phyloP scores from a whole-genome alignment of 164 flowering plant species.

The Sedum album region DNA sequence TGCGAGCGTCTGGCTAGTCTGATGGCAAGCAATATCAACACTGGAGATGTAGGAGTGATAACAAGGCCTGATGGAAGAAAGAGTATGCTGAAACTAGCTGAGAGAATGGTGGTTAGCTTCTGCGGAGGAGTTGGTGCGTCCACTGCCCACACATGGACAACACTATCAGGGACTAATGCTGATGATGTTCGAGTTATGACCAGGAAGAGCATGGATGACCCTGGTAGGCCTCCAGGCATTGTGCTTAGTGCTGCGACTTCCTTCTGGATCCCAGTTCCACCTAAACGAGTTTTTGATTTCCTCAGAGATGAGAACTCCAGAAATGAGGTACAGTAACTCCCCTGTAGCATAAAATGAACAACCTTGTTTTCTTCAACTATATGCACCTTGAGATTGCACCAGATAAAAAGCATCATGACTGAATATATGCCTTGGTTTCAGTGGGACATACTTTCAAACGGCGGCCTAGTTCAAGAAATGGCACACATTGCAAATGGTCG shows the following conservation, averaged over 20 bases:
- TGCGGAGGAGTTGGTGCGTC: slow-evolving; percentile 83
- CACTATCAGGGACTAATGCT: slow-evolving; percentile 57
- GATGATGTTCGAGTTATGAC: slow-evolving; percentile 92
- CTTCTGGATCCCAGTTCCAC: slow-evolving; percentile 79
- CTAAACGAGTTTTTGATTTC: slow-evolving; percentile 64
- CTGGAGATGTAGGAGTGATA: slow-evolving; percentile 62
- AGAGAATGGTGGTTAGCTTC: slow-evolving; percentile 80
- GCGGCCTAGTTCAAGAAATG: slow-evolving; percentile 84
- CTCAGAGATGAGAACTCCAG: slow-evolving; percentile 69
- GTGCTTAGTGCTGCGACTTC: slow-evolving; percentile 86
- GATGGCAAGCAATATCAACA: slow-evolving; percentile 60
- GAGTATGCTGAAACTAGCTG: slow-evolving; percentile 81
- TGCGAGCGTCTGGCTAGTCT: slow-evolving; percentile 81
- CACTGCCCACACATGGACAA: slow-evolving; percentile 76
- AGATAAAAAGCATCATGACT: background rate
- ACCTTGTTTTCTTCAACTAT: background rate
- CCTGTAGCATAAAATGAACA: background rate
- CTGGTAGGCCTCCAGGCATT: slow-evolving; percentile 91
- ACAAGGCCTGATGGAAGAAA: slow-evolving; percentile 71
- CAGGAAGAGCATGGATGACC: slow-evolving; percentile 73
- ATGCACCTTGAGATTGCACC: background rate
- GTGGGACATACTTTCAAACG: slow-evolving; percentile 96
- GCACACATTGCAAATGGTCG: slow-evolving; percentile 91
- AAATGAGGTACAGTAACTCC: slow-evolving; percentile 42
- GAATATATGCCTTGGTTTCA: slow-evolving; percentile 14